A percentile compares a stretch with the other conserved stretches of the same genome.
These are phyloP conservation scores for Harringtonia aguacate DNA, from an alignment of 2,329 filamentous ascomycete genomes.

Conservation along the genomic window DNA sequence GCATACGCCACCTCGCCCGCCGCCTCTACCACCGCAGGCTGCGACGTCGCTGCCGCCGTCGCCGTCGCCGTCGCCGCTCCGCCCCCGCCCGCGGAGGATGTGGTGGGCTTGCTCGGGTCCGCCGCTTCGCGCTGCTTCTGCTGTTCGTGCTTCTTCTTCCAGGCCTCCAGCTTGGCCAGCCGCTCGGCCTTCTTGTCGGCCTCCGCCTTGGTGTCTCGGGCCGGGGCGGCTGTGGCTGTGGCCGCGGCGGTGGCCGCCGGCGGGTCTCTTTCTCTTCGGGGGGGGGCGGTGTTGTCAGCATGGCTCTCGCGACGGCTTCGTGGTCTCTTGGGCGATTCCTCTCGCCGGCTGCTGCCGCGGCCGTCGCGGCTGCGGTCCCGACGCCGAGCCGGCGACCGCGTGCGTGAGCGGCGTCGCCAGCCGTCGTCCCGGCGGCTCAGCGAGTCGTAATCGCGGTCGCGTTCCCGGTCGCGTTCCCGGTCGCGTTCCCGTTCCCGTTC, in stretches of 20 bases:
- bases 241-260: neutral
- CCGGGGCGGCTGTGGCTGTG: neutral
- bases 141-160: conserved; percentile 87
- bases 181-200: conserved; percentile 71
- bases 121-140: conserved; percentile 63
- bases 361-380: conserved; percentile 54
- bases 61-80: conserved; percentile 33
- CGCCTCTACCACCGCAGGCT: conserved; percentile 32
- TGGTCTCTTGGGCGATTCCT: conserved; percentile 59
- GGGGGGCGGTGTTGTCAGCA: conserved; percentile 59
- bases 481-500: conserved; percentile 2
- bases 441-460: conserved; percentile 50
- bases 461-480: conserved; percentile 23
- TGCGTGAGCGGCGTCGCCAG: conserved; percentile 50
- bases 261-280: too few relatives aligned
- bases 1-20: conserved; percentile 52
- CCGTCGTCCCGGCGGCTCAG: conserved; percentile 59
- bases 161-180: conserved; percentile 73
- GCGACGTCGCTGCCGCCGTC: conserved; percentile 36
- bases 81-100: conserved; percentile 10
- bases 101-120: conserved; percentile 55
- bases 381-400: conserved; percentile 46
- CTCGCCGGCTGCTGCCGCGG: conserved; percentile 43
- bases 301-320: conserved; percentile 58
- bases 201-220: conserved; percentile 42